These are phyloP conservation scores for Globisporangium nodosum DNA, from an alignment of 352 stramenopile genomes.

Conservation along the genomic window DNA sequence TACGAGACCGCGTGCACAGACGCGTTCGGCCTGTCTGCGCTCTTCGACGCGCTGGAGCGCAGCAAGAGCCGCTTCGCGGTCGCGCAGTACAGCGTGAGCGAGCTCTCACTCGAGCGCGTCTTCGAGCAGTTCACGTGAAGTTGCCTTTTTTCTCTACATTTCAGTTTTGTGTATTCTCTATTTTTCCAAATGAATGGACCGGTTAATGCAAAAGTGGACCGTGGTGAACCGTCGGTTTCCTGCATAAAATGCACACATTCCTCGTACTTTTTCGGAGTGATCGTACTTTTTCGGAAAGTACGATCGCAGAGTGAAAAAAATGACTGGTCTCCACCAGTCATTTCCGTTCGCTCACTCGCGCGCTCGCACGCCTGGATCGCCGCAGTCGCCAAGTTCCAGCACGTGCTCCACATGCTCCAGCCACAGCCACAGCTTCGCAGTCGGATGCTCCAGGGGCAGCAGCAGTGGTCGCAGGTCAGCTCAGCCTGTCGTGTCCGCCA, in stretches of 20 bases:
- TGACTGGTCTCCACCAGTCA: not conserved
- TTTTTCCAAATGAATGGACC: not conserved
- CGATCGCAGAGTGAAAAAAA: too few species aligned
- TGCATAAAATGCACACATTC: too few species aligned
- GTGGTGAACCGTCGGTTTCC: not conserved
- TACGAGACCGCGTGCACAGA: conserved; percentile 74
- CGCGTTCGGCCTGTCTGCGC: conserved; percentile 54
- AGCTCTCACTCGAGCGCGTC: conserved; percentile 90
- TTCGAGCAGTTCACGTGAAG: conserved; percentile 90
- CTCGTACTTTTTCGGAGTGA: too few species aligned
- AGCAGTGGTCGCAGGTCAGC: too few species aligned
- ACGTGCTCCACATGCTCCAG: not conserved
- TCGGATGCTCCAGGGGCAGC: too few species aligned
- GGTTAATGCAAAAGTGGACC: not conserved
- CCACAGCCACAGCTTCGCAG: too few species aligned
- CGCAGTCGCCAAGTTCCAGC: not conserved
- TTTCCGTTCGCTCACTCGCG: not conserved
- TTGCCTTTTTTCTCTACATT: not conserved
- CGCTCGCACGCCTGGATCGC: too few species aligned
- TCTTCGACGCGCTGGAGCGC: conserved; percentile 78
- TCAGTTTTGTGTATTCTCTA: not conserved
- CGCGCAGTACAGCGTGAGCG: conserved; percentile 88
- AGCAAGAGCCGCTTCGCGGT: conserved; percentile 71
- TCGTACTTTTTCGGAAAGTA: too few species aligned
- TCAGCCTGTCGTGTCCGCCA: too few species aligned